Evolutionary conservation across 2,329 filamentous ascomycete species (phyloP).

Genomic region (Didymellaceae sp.): DNA sequence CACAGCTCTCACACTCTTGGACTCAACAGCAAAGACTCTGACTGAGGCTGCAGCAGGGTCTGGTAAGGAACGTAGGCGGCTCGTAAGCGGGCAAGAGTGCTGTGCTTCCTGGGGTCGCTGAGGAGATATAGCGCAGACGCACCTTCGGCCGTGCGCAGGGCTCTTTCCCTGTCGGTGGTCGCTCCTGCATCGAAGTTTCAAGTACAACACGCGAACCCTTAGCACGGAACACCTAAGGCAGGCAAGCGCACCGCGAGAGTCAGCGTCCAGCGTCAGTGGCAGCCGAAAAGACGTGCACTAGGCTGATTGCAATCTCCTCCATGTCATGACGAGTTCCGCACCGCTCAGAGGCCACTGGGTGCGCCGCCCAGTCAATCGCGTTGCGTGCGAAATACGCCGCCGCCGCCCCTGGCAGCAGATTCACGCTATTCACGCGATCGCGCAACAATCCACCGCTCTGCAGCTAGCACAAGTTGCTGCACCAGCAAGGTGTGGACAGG

Average conservation of each 20-base stretch:
- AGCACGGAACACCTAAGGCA: slow-evolving; percentile 14
- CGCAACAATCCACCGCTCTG: slow-evolving; percentile 16
- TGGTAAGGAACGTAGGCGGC: slow-evolving; percentile 14
- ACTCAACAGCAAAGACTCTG: slow-evolving; percentile 18
- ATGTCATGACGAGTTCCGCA: slow-evolving; percentile 17
- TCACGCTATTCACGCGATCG: slow-evolving; percentile 16
- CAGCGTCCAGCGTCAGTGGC: slow-evolving; percentile 13
- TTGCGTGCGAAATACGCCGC: slow-evolving; percentile 5
- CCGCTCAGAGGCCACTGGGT: background rate
- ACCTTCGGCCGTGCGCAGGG: slow-evolving; percentile 13
- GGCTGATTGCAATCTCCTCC: slow-evolving; percentile 22
- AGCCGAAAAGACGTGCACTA: slow-evolving; percentile 16
- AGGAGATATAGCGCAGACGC: slow-evolving; percentile 16
- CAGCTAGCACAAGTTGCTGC: slow-evolving; percentile 13
- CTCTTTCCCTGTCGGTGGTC: slow-evolving; percentile 13
- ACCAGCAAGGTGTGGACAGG: background rate
- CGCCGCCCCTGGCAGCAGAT: slow-evolving; percentile 13
- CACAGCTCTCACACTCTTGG: slow-evolving; percentile 19
- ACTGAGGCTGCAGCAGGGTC: slow-evolving; percentile 14
- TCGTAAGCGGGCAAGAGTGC: slow-evolving; percentile 20
- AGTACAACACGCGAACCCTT: slow-evolving; percentile 29
- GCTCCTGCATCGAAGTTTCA: slow-evolving; percentile 32
- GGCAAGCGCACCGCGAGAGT: slow-evolving; percentile 10
- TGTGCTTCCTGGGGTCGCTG: slow-evolving; percentile 7
- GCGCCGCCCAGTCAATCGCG: slow-evolving; percentile 5